Base-by-base conservation (phyloP, 345 rosid genomes). In the Toxicodendron radicans region DNA sequence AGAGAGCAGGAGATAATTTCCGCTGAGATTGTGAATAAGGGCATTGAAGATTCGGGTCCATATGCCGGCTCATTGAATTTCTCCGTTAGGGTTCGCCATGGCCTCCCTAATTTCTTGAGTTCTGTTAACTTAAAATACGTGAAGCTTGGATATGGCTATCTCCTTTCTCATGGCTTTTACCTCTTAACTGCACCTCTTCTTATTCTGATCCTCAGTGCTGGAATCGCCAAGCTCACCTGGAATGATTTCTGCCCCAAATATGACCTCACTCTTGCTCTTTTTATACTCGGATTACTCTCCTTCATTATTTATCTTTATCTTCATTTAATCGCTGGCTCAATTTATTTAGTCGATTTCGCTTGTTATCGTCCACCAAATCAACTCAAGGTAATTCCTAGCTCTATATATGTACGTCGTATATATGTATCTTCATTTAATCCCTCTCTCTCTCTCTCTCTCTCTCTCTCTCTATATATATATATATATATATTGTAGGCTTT, bases 361-460 rank as follows among this genome's bases (percentile, higher is more conserved):
- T 92, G 92, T 78, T 92, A 69, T 81, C 88, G 83, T 27, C 93
- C 97, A 0, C 91, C 91, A 0, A 74, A 85, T 58, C 79, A 87
- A 17, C 83, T 90, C 73, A 88, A 92, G 97, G 97, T 92, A 79
- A 77, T 8, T 9, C 43, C 43, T 38, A 0, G 43, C 43, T 38
- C 1, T 38, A 5, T 38, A 38, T 35, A 35, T 35, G 38, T 4
- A 35, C 3, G 38, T 35, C 7, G 38, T 35, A 35, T 35, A 5
- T 5, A 35, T 35, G 7, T 5, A 35, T 35, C 38, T 35, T 35
- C 38, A 5, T 38, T 38, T 5, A 57, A 27, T 27, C 30, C 30
- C 2, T 27, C 30, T 27, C 30, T 27, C 30, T 27, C 30, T 27
- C 2, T 27, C 30, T 27, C 30, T 27, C 30, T 27, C 30, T 27